Base-by-base conservation (phyloP, 2,329 filamentous ascomycete species). In the Trichoderma gracile region DNA sequence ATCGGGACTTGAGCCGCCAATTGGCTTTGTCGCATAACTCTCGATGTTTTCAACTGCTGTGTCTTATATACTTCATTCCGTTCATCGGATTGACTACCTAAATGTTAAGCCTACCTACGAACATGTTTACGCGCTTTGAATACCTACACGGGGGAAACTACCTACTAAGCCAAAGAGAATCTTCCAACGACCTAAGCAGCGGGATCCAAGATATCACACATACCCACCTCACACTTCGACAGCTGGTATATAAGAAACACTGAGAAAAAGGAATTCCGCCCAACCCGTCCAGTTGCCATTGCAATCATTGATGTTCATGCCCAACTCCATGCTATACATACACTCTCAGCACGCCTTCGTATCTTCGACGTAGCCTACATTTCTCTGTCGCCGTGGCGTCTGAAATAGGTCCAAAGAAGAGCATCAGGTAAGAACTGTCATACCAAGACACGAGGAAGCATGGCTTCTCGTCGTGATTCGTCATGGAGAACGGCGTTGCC, bases 281-380 rank as follows among this genome's bases (percentile, higher is more conserved):
- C n/a, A 33, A 10, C 40, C 45, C 43, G n/a, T 52, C 47, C 57
- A n/a, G 57, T 52, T 60, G 46, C 57, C 57, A 23, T 60, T 43
- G 33, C 33, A 60, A 43, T 52, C 46, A 60, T 60, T 33, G 52
- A 30, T 42, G 12, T 50, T 30, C 47, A 60, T 60, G 38, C 46
- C 57, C 47, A 60, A 60, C 57, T 60, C 57, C 57, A 6, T 43
- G 57, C 46, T 50, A 52, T 60, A 47, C 38, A 60, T 60, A 45
- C 47, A 21, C 30, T 60, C 30, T 38, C 47, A 17, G 12, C 17
- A 43, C 38, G 17, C 57, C n/a, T 43, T 10, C 38, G 23, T 10
- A n/a, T 42, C 46, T 52, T 12, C 33, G 25, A 27, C 33, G 33
- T 42, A 57, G 46, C 7, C n/a, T n/a, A 27, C 30, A 43, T 9